Evolutionary conservation across 768 basidiomycete species (phyloP).

Genomic region (Paxillus rubicundulus): DNA sequence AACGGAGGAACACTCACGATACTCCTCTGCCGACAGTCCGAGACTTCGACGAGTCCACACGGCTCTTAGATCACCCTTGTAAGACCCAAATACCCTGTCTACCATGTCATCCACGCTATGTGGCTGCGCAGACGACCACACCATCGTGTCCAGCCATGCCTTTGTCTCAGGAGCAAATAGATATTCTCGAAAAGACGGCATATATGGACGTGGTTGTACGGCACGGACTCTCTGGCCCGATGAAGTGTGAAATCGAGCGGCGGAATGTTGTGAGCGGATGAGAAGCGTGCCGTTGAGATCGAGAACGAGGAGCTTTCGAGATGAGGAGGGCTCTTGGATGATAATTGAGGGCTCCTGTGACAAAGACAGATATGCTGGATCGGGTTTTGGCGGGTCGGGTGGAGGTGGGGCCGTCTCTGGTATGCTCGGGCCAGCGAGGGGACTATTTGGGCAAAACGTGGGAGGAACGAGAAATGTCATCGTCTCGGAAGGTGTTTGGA

Average conservation of each 20-base stretch:
- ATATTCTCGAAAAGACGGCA: conserved; percentile 58
- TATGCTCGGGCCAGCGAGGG: not conserved
- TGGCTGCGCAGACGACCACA: conserved; percentile 87
- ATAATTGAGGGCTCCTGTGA: conserved; percentile 27
- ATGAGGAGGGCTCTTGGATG: conserved; percentile 23
- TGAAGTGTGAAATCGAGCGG: conserved; percentile 18
- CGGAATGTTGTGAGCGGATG: conserved; percentile 48
- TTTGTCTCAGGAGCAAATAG: conserved; percentile 60
- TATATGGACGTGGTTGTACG: conserved; percentile 63
- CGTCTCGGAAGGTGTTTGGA: not conserved
- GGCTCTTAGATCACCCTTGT: conserved; percentile 45
- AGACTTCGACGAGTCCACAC: conserved; percentile 82
- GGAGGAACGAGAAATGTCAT: conserved; percentile 7
- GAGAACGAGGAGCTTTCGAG: conserved; percentile 67
- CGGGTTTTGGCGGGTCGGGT: conserved; percentile 23
- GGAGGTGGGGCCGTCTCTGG: not conserved
- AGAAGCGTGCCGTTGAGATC: conserved; percentile 70
- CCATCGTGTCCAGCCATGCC: conserved; percentile 77
- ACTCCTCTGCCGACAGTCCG: conserved; percentile 58
- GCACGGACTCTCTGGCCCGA: conserved; percentile 29
- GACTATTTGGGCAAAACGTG: conserved; percentile 8
- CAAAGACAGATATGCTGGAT: conserved; percentile 35
- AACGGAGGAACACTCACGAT: conserved; percentile 51
- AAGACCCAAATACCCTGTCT: conserved; percentile 49
- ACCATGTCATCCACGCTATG: conserved; percentile 79